Evolutionary conservation across 2,329 filamentous ascomycete genomes (phyloP).

Genomic region (Monilinia polystroma): DNA sequence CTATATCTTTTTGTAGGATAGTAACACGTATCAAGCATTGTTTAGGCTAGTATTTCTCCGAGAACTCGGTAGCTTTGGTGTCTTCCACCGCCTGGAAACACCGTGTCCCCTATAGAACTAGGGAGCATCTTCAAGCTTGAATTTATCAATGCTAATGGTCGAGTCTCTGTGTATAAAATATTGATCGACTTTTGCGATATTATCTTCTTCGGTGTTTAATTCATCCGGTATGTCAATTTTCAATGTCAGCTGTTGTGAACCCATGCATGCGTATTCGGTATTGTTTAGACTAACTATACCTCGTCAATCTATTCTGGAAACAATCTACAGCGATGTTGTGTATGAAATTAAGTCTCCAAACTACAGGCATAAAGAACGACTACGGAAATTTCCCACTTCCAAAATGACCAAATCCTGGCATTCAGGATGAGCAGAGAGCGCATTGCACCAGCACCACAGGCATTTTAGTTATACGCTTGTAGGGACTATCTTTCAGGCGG

Average conservation of each 20-base stretch:
- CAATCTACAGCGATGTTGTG: slow-evolving; percentile 1
- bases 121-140: background rate
- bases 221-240: background rate
- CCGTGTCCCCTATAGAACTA: background rate
- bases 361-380: background rate
- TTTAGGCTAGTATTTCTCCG: background rate
- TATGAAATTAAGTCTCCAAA: slow-evolving; percentile 4
- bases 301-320: background rate
- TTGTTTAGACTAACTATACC: background rate
- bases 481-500: slow-evolving; percentile 3
- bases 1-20: background rate
- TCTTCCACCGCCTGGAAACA: background rate
- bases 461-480: slow-evolving; percentile 16
- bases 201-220: background rate
- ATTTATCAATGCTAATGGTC: background rate
- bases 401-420: slow-evolving; percentile 1
- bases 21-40: slow-evolving; percentile 3
- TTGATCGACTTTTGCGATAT: background rate
- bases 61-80: background rate
- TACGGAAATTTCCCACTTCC: slow-evolving; percentile 18
- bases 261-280: slow-evolving; percentile 5
- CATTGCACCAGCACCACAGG: background rate
- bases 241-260: slow-evolving; percentile 6
- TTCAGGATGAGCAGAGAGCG: background rate
- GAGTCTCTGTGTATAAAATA: background rate